These are phyloP conservation scores for Helotiales sp. DNA, from an alignment of 2,329 filamentous ascomycete genomes.

Conservation along the genomic window DNA sequence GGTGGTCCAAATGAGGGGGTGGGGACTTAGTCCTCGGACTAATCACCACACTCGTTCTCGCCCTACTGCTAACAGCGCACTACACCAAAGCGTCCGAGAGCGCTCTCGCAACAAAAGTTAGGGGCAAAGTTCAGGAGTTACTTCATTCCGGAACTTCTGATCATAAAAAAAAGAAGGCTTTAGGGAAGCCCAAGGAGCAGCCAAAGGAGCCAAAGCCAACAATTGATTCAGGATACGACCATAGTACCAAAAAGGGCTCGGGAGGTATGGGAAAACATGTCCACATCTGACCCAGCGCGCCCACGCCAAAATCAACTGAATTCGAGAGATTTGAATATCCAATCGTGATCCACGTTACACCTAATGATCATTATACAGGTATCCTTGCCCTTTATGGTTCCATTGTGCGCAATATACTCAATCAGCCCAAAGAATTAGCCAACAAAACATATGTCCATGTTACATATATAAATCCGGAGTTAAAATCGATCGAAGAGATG, in stretches of 20 bases:
- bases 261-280: conserved; percentile 10
- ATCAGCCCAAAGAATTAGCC: conserved; percentile 7
- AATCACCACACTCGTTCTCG: conserved; percentile 8
- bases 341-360: conserved; percentile 21
- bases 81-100: neutral
- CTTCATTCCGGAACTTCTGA: conserved; percentile 4
- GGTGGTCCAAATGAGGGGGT: too few relatives aligned
- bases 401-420: conserved; percentile 19
- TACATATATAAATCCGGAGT: conserved; percentile 13
- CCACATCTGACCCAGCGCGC: conserved; percentile 15
- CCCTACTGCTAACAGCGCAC: neutral
- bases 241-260: neutral
- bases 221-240: neutral
- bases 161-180: neutral
- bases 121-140: conserved; percentile 7
- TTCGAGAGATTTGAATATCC: conserved; percentile 17
- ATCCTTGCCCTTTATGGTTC: conserved; percentile 19
- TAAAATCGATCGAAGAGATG: conserved; percentile 22
- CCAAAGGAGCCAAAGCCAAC: neutral
- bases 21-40: conserved; percentile 9
- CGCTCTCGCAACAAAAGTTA: conserved; percentile 8
- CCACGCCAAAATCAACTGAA: neutral
- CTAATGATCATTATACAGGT: conserved; percentile 19
- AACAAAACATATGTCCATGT: conserved; percentile 19
- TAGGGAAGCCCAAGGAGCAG: neutral